Conservation (phyloP, 2,329 filamentous ascomycete genomes). For the Xylaria sp. region DNA sequence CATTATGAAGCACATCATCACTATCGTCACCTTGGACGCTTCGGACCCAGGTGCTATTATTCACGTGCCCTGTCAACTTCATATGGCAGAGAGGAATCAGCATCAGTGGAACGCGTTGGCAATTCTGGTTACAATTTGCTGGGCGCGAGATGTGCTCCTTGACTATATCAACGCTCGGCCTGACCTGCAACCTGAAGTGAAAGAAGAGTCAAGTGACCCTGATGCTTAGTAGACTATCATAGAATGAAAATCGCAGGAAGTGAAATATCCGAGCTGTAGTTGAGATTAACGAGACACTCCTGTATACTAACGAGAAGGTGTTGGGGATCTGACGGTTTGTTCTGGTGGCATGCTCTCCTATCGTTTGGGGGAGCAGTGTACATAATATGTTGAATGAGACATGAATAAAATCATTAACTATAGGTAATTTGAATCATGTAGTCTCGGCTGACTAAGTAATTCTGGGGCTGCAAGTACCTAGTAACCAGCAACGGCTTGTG, state of each 20-base stretch:
- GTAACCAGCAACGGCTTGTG: not conserved
- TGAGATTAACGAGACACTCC: not conserved
- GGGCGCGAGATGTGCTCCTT: constrained; percentile 46
- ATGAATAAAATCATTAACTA: no score
- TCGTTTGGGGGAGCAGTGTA: not conserved
- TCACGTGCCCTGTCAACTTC: constrained; percentile 45
- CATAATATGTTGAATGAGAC: not conserved
- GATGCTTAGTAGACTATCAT: constrained; percentile 43
- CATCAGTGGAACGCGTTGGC: constrained; percentile 50
- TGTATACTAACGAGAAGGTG: not conserved
- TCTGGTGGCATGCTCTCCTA: not conserved
- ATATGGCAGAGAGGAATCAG: constrained; percentile 47
- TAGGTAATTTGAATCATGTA: not conserved
- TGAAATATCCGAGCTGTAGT: not conserved
- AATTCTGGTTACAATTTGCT: constrained; percentile 49
- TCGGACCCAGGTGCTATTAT: constrained; percentile 40
- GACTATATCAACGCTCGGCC: constrained; percentile 29
- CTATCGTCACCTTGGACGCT: constrained; percentile 48
- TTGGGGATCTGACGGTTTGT: not conserved
- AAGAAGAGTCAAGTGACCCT: constrained; percentile 39
- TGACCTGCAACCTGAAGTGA: constrained; percentile 17
- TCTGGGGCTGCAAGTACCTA: not conserved
- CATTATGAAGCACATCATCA: constrained; percentile 47
- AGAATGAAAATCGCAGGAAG: not conserved
- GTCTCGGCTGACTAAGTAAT: not conserved